phyloP scores from a whole-genome alignment of 345 rosid species.

The Melaleuca quinquenervia region DNA sequence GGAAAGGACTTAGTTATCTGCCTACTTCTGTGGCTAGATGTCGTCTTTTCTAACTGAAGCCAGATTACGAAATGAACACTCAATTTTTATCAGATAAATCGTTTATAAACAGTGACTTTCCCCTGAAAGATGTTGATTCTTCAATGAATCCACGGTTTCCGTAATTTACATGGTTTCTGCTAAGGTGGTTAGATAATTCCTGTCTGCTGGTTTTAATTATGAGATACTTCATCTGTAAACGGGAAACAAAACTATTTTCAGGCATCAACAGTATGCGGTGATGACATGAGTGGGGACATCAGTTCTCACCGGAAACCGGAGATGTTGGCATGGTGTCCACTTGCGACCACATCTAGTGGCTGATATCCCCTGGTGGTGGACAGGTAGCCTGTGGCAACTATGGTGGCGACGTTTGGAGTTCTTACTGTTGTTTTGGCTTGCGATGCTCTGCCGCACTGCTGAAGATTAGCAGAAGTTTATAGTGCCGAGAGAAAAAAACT shows the following conservation, averaged over 20 bases:
- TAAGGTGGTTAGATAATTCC: not conserved
- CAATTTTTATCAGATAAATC: not conserved
- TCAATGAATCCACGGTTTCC: not conserved
- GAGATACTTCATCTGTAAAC: not conserved
- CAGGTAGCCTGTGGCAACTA: not conserved
- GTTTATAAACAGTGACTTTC: not conserved
- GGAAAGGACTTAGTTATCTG: not conserved
- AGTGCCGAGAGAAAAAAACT: not conserved
- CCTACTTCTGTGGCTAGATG: not conserved
- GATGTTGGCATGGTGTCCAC: not conserved
- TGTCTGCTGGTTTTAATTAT: not conserved
- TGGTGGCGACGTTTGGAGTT: not conserved
- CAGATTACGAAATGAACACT: not conserved
- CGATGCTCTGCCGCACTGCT: not conserved
- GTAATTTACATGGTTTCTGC: not conserved
- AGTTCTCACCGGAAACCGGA: not conserved
- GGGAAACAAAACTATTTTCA: not conserved
- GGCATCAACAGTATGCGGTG: not conserved
- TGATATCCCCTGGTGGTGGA: not conserved
- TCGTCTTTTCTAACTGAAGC: not conserved
- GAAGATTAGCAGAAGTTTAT: no score
- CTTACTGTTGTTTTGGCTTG: not conserved
- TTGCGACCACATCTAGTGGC: not conserved
- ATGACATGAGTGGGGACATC: not conserved
- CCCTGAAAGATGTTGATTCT: not conserved